Evolutionary conservation across 202 grass and related monocot genomes (phyloP), one percentile per base, ranked within the genome.

Genomic region (Schoenoplectus tabernaemontani): DNA sequence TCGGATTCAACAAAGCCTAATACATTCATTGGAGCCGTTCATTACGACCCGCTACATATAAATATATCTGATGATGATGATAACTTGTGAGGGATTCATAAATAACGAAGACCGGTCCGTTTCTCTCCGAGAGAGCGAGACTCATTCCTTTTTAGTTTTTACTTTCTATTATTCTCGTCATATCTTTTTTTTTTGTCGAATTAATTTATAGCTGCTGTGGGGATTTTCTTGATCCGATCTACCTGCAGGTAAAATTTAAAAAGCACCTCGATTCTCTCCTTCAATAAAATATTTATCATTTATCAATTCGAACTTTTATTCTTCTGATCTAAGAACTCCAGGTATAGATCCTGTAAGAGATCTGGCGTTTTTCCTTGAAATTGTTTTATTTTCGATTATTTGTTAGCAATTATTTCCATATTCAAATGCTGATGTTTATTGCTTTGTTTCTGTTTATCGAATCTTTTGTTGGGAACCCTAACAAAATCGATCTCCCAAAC

Each of bases 181-280:
- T 59, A 24, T 26, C 1, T 64, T 36, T 12, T 65, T 64, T 32
- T 20, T 65, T 13, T 80, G 46, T 41, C 76, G 26, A 1, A 34
- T 79, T 1, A 26, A 26, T 17, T 24, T n/a, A n/a, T 77, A 54
- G 26, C 30, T 65, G 9, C 43, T 44, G 22, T 80, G 15, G 15
- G 53, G 30, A 57, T 37, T 78, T 39, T 78, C 24, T 78, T 16
- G 47, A 78, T 59, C 34, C 57, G 78, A 81, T 64, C 59, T 81
- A 59, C 15, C 39, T 33, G 8, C 51, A 36, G 57, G 59, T 81
- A 54, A 12, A 12, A 28, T 15, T 38, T 30, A 28, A n/a, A 39
- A 13, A 20, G 13, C 9, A 41, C 43, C 30, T 47, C 13, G 23
- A 50, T 77, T 37, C 36, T 37, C 4, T 37, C 36, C 36, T 37